Evolutionary conservation across 2,329 filamentous ascomycete genomes (phyloP), one percentile per base, ranked within the genome.

Genomic region (Alternaria arborescens): DNA sequence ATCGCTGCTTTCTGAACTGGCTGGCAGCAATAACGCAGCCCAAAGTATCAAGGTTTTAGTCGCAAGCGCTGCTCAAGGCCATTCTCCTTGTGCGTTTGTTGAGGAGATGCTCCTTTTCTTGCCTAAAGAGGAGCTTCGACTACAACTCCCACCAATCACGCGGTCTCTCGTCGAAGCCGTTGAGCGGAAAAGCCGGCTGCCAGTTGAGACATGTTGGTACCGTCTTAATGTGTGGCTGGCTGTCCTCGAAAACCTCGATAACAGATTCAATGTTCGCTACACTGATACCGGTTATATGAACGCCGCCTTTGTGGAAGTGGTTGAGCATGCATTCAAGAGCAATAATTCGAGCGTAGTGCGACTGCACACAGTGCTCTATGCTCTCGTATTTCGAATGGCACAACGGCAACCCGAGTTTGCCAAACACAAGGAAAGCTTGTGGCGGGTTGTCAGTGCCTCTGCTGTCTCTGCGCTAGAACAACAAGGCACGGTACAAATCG

Each of bases 201-300:
- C 52, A n/a, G 20, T 18, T 12, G 40, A 30, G 5, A 55, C 18
- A 11, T 42, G 55, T 20, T 43, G 32, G 22, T 12, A 28, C 5
- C 41, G 48, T 50, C 41, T 72, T 30, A 47, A 61, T 4, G 54
- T 46, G 11, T 74, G 71, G 71, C 50, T 72, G 24, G 54, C 52
- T 26, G 36, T 75, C n/a, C 61, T 72, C 12, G 60, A 69, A 28
- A 34, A 32, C 14, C 36, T 73, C 10, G 70, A 72, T 44, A 30
- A 18, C 24, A 48, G 42, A 30, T 22, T 16, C 38, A 18, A 53
- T 20, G 41, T 18, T 14, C 34, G 30, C 40, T n/a, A 30, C 32
- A 12, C 40, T 20, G 32, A 20, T 14, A 18, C 38, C 22, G 20
- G 20, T 20, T 32, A 32, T 32, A 34, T 53, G 12, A 47, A 50